These are phyloP conservation scores for Xylariaceae sp. DNA, from an alignment of 2,329 filamentous ascomycete genomes.

Conservation along the genomic window DNA sequence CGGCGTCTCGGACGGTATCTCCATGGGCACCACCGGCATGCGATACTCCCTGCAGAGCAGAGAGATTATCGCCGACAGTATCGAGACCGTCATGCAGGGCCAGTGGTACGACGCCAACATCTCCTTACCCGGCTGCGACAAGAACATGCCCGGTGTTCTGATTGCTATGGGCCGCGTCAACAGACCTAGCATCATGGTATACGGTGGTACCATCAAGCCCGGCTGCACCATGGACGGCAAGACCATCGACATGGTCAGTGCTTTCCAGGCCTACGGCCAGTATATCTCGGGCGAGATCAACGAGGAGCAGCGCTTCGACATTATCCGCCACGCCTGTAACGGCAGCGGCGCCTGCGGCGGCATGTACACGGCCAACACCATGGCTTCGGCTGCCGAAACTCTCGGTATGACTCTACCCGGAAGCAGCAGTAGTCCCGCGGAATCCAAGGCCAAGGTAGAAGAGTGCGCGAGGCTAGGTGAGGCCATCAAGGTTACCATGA, in stretches of 20 bases:
- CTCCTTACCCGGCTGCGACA: conserved; percentile 95
- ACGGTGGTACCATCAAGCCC: conserved; percentile 90
- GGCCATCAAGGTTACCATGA: conserved; percentile 71
- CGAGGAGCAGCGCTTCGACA: conserved; percentile 89
- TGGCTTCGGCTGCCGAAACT: conserved; percentile 71
- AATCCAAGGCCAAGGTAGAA: conserved; percentile 66
- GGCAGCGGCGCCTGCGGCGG: conserved; percentile 81
- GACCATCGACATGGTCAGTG: conserved; percentile 89
- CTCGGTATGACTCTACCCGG: conserved; percentile 79
- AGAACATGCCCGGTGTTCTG: conserved; percentile 95
- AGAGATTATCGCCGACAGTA: conserved; percentile 95
- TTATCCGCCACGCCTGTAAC: conserved; percentile 88
- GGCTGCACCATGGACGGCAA: conserved; percentile 77
- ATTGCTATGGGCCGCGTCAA: conserved; percentile 96
- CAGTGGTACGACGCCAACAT: conserved; percentile 99
- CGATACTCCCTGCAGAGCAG: conserved; percentile 90
- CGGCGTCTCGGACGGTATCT: conserved; percentile 95
- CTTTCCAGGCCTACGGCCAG: conserved; percentile 96
- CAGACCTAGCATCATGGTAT: conserved; percentile 94
- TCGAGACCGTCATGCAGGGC: conserved; percentile 98
- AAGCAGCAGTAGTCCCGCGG: conserved; percentile 76
- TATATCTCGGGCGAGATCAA: conserved; percentile 89
- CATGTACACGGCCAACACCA: conserved; percentile 79
- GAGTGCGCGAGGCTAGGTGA: conserved; percentile 72
- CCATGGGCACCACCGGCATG: conserved; percentile 98